Conservation (phyloP, 768 basidiomycete species). For the Hypholoma fasciculare region DNA sequence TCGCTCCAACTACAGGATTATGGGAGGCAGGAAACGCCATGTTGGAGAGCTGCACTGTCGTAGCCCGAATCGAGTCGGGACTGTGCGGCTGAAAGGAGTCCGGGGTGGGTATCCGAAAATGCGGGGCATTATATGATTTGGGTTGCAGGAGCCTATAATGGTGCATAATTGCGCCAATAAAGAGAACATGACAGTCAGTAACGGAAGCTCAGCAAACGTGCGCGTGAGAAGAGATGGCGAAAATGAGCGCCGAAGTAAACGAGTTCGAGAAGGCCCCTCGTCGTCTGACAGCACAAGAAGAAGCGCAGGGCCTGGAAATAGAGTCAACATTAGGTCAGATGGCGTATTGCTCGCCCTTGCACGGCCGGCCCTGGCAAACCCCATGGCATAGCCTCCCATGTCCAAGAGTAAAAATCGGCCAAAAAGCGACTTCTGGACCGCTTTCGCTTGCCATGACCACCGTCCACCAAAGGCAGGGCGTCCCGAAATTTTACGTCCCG, state of each 20-base stretch:
- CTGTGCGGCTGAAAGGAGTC: conserved; percentile 42
- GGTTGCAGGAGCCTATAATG: conserved; percentile 55
- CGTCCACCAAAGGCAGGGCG: too few species aligned
- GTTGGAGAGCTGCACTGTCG: conserved; percentile 65
- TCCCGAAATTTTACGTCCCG: neutral
- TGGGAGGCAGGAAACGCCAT: conserved; percentile 38
- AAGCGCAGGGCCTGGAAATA: conserved; percentile 11
- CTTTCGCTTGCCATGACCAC: too few species aligned
- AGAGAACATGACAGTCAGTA: conserved; percentile 9
- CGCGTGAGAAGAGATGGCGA: conserved; percentile 16
- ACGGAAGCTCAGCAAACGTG: conserved; percentile 15
- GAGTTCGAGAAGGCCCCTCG: conserved; percentile 14
- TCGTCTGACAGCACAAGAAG: conserved; percentile 11
- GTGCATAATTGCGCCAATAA: conserved; percentile 10
- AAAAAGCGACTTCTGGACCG: too few species aligned
- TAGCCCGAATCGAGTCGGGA: conserved; percentile 63
- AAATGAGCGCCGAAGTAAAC: conserved; percentile 11
- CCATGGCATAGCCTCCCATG: too few species aligned
- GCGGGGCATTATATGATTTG: conserved; percentile 41
- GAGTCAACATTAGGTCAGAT: conserved; percentile 26
- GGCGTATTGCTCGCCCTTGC: conserved; percentile 17
- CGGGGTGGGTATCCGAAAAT: conserved; percentile 7
- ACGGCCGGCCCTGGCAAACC: too few species aligned
- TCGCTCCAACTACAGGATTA: conserved; percentile 2
- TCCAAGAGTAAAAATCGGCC: too few species aligned